These are phyloP conservation scores for Trichoderma lentiforme DNA, from an alignment of 2,329 filamentous ascomycete species.

Conservation along the genomic window DNA sequence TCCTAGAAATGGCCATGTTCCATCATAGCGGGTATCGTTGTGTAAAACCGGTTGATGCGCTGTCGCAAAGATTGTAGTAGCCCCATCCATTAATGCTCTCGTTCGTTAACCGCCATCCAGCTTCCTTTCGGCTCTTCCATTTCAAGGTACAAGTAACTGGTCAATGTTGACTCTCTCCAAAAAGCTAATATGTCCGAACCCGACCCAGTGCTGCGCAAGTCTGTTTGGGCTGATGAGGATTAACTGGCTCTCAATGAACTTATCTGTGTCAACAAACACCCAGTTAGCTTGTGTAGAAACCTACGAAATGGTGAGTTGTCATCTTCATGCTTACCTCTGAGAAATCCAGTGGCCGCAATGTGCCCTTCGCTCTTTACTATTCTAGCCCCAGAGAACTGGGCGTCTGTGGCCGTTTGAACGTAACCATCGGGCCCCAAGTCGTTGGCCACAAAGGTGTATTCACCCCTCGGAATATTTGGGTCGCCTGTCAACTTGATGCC, in stretches of 20 bases:
- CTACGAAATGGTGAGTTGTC: not conserved
- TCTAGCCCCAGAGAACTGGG: slow-evolving; percentile 68
- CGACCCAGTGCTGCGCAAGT: slow-evolving; percentile 79
- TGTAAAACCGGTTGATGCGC: not conserved
- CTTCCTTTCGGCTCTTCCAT: not conserved
- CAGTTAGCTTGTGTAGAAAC: not conserved
- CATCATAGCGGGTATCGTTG: slow-evolving; percentile 13
- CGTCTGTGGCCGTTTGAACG: slow-evolving; percentile 60
- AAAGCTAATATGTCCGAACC: slow-evolving; percentile 57
- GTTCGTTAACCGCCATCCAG: not conserved
- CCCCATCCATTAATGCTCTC: not conserved
- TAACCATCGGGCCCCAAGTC: slow-evolving; percentile 69
- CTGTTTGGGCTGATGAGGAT: slow-evolving; percentile 74
- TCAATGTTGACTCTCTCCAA: slow-evolving; percentile 61
- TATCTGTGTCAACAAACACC: slow-evolving; percentile 48
- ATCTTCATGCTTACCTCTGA: slow-evolving; percentile 55
- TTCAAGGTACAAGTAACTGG: slow-evolving; percentile 38
- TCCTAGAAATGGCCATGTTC: slow-evolving; percentile 2
- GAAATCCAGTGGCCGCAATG: slow-evolving; percentile 70
- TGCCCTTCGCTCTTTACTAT: slow-evolving; percentile 75
- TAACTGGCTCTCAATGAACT: slow-evolving; percentile 71
- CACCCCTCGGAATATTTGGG: slow-evolving; percentile 81
- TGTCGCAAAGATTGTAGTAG: not conserved
- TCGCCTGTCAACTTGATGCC: slow-evolving; percentile 92
- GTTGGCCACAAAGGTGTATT: slow-evolving; percentile 75